phyloP scores from a whole-genome alignment of 768 basidiomycete species.

The Mycena latifolia region DNA sequence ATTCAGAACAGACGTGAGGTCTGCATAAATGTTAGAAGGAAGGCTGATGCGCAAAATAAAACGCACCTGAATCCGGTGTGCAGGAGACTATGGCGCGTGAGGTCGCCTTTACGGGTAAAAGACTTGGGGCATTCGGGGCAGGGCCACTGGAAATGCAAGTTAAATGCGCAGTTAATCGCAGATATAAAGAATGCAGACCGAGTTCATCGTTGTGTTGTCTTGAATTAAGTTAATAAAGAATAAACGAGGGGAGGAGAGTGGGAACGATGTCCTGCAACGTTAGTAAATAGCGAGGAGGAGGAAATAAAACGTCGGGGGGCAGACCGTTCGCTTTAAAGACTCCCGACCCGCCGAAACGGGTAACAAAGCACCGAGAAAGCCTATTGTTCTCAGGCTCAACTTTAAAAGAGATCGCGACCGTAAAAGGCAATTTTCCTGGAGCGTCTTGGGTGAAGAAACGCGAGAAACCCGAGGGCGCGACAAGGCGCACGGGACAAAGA shows the following conservation, averaged over 20 bases:
- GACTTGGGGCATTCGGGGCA: slow-evolving; percentile 61
- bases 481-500: slow-evolving; percentile 19
- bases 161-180: not conserved
- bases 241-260: slow-evolving; percentile 36
- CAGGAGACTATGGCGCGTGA: slow-evolving; percentile 64
- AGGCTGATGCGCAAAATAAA: slow-evolving; percentile 20
- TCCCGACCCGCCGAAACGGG: slow-evolving; percentile 12
- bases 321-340: slow-evolving; percentile 21
- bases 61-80: slow-evolving; percentile 67
- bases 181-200: not conserved
- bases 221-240: slow-evolving; percentile 33
- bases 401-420: slow-evolving; percentile 19
- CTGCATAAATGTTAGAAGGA: slow-evolving; percentile 45
- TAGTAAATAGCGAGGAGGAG: slow-evolving; percentile 37
- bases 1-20: slow-evolving; percentile 63
- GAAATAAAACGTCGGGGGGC: slow-evolving; percentile 32
- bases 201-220: slow-evolving; percentile 15
- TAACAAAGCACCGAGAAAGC: slow-evolving; percentile 28
- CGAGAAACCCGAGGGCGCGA: not conserved
- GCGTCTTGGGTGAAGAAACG: slow-evolving; percentile 15
- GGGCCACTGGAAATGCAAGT: slow-evolving; percentile 42
- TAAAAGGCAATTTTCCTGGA: slow-evolving; percentile 29
- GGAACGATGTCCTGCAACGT: slow-evolving; percentile 63
- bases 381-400: slow-evolving; percentile 31
- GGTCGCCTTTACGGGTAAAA: slow-evolving; percentile 71